Percentiles rank a stretch among this genome's conserved stretches.
These are phyloP conservation scores for Microdochium nivale DNA, from an alignment of 2,329 filamentous ascomycete genomes.

Conservation along the genomic window DNA sequence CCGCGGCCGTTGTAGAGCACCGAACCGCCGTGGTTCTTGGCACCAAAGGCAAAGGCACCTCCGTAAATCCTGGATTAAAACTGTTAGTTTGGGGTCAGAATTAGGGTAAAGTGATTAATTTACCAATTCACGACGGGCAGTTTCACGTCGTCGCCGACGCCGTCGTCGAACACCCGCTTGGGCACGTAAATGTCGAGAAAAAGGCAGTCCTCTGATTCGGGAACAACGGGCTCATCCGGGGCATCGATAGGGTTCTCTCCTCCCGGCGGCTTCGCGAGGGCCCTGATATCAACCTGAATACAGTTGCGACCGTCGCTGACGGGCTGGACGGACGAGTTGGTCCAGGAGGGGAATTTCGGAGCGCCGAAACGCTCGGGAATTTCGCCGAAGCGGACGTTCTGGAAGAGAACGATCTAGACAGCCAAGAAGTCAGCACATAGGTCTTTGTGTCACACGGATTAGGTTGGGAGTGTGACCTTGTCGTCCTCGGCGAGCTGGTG, in stretches of 20 bases:
- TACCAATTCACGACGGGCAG: constrained; percentile 37
- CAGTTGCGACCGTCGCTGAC: not conserved
- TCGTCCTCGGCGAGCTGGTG: not conserved
- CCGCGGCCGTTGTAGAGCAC: constrained; percentile 27
- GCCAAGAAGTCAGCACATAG: not conserved
- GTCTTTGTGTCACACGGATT: not conserved
- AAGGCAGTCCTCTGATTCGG: constrained; percentile 34
- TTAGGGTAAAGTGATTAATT: too few species aligned
- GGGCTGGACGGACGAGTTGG: not conserved
- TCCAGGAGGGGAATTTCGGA: not conserved
- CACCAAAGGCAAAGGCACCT: constrained; percentile 33
- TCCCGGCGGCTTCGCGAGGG: not conserved
- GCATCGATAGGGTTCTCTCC: not conserved
- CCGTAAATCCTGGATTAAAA: too few species aligned
- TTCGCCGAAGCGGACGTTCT: not conserved
- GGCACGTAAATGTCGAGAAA: constrained; percentile 42
- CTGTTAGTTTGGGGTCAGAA: too few species aligned
- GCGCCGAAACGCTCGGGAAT: not conserved
- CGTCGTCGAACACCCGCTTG: constrained; percentile 25
- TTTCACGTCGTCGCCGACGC: constrained; percentile 11
- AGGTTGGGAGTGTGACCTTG: not conserved
- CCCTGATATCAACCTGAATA: not conserved
- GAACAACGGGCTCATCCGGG: not conserved
- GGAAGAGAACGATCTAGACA: not conserved
- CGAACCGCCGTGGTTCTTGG: constrained; percentile 26